Evolutionary conservation across 2,329 filamentous ascomycete genomes (phyloP).

Genomic region (Fusarium compactum): DNA sequence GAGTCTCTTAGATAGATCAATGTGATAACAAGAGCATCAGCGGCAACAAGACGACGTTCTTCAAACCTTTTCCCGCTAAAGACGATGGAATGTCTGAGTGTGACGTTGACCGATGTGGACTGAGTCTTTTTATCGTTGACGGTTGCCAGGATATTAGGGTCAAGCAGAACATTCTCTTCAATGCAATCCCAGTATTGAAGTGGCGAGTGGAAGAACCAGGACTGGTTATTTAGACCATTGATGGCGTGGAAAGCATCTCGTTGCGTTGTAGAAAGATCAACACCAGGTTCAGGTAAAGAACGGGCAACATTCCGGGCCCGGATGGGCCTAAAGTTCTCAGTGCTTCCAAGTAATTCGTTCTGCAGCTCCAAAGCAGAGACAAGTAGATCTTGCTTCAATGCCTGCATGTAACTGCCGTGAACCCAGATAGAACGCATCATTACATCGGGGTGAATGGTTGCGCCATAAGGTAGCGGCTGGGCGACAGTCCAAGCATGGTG

Average conservation of each 20-base stretch:
- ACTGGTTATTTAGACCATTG: constrained; percentile 70
- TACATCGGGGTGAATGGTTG: constrained; percentile 71
- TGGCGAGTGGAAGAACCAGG: constrained; percentile 86
- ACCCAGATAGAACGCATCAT: constrained; percentile 86
- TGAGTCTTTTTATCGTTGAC: constrained; percentile 74
- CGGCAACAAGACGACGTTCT: constrained; percentile 74
- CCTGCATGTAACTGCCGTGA: constrained; percentile 83
- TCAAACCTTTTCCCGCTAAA: constrained; percentile 85
- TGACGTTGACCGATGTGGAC: constrained; percentile 77
- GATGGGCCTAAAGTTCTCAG: constrained; percentile 66
- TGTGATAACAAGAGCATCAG: constrained; percentile 83
- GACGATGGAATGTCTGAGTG: constrained; percentile 80
- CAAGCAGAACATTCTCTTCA: constrained; percentile 66
- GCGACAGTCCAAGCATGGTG: constrained; percentile 86
- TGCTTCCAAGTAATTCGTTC: constrained; percentile 73
- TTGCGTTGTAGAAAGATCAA: constrained; percentile 57
- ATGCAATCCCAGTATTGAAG: constrained; percentile 84
- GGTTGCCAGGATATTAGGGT: constrained; percentile 73
- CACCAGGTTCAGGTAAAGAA: constrained; percentile 47
- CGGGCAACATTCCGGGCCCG: constrained; percentile 48
- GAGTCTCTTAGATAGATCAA: constrained; percentile 76
- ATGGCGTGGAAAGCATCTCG: constrained; percentile 69
- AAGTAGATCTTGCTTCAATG: constrained; percentile 74
- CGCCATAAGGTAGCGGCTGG: constrained; percentile 68
- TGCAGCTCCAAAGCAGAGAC: constrained; percentile 77